Conservation (phyloP, 805 yeast species). For the Yamadazyma philogaea region DNA sequence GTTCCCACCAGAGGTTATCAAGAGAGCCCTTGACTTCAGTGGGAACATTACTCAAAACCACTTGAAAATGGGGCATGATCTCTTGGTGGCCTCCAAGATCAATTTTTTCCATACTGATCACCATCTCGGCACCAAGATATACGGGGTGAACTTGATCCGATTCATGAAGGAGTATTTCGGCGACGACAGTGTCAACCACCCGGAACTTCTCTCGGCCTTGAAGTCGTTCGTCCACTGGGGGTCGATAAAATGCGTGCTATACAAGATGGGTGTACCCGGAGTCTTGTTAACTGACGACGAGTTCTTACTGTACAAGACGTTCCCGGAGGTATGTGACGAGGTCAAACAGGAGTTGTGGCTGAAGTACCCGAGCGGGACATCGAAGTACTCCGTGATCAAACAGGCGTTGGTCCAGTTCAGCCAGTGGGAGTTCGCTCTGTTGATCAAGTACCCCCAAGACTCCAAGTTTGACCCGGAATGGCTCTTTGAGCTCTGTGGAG, state of each 20-base stretch:
- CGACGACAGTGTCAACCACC: slow-evolving; percentile 33
- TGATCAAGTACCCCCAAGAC: slow-evolving; percentile 30
- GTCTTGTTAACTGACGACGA: slow-evolving; percentile 31
- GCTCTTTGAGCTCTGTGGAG: slow-evolving; percentile 40
- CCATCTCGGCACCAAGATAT: slow-evolving; percentile 48
- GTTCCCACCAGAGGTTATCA: slow-evolving; percentile 23
- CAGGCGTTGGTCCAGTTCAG: slow-evolving; percentile 31
- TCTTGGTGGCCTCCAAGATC: slow-evolving; percentile 46
- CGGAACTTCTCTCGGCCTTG: slow-evolving; percentile 44
- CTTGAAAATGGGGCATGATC: slow-evolving; percentile 39
- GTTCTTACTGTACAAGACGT: slow-evolving; percentile 27
- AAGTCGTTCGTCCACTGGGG: slow-evolving; percentile 57
- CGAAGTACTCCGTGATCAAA: slow-evolving; percentile 42
- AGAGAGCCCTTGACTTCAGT: slow-evolving; percentile 34
- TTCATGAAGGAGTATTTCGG: slow-evolving; percentile 41
- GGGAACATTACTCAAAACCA: slow-evolving; percentile 29
- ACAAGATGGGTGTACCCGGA: slow-evolving; percentile 38
- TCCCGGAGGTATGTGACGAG: slow-evolving; percentile 43
- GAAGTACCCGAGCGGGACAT: slow-evolving; percentile 54
- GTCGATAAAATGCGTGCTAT: slow-evolving; percentile 46
- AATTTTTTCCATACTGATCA: slow-evolving; percentile 57
- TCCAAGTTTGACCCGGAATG: slow-evolving; percentile 25
- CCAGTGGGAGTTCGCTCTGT: slow-evolving; percentile 35
- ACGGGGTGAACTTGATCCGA: slow-evolving; percentile 42
- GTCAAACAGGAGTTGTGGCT: slow-evolving; percentile 38